Percentiles rank a stretch among this genome's conserved stretches.
These are phyloP conservation scores for Aurantiochytrium sp. DNA, from an alignment of 108 stramenopile genomes.

Conservation along the genomic window DNA sequence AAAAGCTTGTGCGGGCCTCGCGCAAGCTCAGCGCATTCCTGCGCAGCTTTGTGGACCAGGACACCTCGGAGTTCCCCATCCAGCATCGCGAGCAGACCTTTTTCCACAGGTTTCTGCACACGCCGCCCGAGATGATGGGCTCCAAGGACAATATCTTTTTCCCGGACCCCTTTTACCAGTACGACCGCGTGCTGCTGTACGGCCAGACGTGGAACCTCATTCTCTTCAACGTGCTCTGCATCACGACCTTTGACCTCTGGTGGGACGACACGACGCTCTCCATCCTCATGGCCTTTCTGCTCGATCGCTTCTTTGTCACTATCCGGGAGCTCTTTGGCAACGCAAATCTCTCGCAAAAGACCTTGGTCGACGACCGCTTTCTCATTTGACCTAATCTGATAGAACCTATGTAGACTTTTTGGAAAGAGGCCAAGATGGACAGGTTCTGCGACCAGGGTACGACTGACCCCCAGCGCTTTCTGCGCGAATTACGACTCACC, in stretches of 20 bases:
- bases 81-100: background rate
- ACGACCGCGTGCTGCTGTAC: slow-evolving; percentile 50
- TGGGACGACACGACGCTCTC: slow-evolving; percentile 53
- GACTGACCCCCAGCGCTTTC: too few relatives aligned
- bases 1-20: slow-evolving; percentile 35
- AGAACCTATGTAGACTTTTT: too few relatives aligned
- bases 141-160: slow-evolving; percentile 57
- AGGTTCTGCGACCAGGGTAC: too few relatives aligned
- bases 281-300: slow-evolving; percentile 53
- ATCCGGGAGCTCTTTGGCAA: slow-evolving; percentile 48
- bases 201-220: slow-evolving; percentile 63
- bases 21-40: slow-evolving; percentile 47
- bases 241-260: slow-evolving; percentile 58
- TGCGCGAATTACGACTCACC: too few relatives aligned
- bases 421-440: too few relatives aligned
- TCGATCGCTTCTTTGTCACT: slow-evolving; percentile 50
- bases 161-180: slow-evolving; percentile 47
- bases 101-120: slow-evolving; percentile 23
- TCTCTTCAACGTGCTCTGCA: slow-evolving; percentile 64
- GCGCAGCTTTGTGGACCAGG: slow-evolving; percentile 49
- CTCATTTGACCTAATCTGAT: slow-evolving; percentile 44
- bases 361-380: slow-evolving; percentile 64
- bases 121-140: slow-evolving; percentile 36
- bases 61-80: background rate
- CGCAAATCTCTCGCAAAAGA: slow-evolving; percentile 58